phyloP scores from a whole-genome alignment of 352 stramenopile genomes.

The Globisporangium perplexum region DNA sequence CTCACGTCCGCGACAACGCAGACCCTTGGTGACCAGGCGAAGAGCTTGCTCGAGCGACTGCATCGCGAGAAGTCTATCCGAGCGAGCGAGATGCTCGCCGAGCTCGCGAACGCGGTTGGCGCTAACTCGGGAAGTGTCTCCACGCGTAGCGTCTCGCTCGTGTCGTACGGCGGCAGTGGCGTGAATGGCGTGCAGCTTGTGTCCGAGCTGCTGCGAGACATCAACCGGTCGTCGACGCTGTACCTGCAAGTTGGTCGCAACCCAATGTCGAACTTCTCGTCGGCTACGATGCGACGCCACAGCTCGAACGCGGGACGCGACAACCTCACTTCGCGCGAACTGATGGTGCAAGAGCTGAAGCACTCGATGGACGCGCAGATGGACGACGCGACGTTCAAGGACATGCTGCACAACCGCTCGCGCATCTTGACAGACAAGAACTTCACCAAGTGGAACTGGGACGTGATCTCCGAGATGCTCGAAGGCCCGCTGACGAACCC shows the following conservation, averaged over 20 bases:
- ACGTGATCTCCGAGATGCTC: slow-evolving; percentile 87
- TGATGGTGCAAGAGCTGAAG: slow-evolving; percentile 86
- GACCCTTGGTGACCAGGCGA: slow-evolving; percentile 59
- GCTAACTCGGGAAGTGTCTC: slow-evolving; percentile 70
- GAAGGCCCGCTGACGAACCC: slow-evolving; percentile 85
- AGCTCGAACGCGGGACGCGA: slow-evolving; percentile 28
- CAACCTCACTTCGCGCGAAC: slow-evolving; percentile 73
- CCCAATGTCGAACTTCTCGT: slow-evolving; percentile 18
- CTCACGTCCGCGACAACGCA: slow-evolving; percentile 67
- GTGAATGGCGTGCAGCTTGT: slow-evolving; percentile 86
- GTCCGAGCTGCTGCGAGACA: slow-evolving; percentile 82
- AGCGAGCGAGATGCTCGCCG: slow-evolving; percentile 78
- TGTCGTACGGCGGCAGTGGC: slow-evolving; percentile 75
- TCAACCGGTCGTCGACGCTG: slow-evolving; percentile 71
- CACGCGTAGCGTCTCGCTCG: slow-evolving; percentile 60
- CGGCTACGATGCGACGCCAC: slow-evolving; percentile 9
- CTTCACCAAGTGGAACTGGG: slow-evolving; percentile 90
- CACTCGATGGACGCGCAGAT: slow-evolving; percentile 85
- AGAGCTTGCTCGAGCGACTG: slow-evolving; percentile 65
- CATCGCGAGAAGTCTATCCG: slow-evolving; percentile 85
- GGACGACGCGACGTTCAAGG: slow-evolving; percentile 86
- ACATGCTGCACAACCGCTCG: slow-evolving; percentile 84
- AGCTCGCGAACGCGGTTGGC: slow-evolving; percentile 73
- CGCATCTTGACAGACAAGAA: slow-evolving; percentile 87
- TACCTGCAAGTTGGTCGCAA: slow-evolving; percentile 21